Evolutionary conservation across 495 filamentous ascomycete species (phyloP).

Genomic region (Cairneyella variabilis): DNA sequence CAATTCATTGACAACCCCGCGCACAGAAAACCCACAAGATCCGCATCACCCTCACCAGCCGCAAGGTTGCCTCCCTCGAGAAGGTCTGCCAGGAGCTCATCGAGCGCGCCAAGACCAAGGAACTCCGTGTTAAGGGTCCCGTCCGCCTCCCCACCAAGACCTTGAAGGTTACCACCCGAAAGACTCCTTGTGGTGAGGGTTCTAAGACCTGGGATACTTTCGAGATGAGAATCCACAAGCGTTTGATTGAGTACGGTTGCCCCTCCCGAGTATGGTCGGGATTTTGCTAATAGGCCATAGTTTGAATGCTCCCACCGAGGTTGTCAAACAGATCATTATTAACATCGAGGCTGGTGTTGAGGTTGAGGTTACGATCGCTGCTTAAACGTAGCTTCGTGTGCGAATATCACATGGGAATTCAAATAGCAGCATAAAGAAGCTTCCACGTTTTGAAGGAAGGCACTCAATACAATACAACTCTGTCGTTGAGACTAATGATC

Average conservation of each 20-base stretch:
- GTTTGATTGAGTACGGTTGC: conserved; percentile 78
- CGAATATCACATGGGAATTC: neutral
- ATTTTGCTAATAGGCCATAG: conserved; percentile 37
- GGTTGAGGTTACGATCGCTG: conserved; percentile 99
- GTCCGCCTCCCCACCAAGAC: conserved; percentile 98
- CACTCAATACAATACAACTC: conserved; percentile 15
- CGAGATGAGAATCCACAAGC: conserved; percentile 99
- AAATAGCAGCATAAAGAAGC: conserved; percentile 2
- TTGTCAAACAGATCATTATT: conserved; percentile 99
- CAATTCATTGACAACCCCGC: too few species aligned
- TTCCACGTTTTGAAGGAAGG: conserved; percentile 13
- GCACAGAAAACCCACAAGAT: conserved; percentile 92
- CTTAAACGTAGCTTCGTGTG: conserved; percentile 50
- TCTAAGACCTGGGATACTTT: conserved; percentile 99
- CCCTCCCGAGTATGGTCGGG: neutral
- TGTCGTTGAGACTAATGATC: too few species aligned
- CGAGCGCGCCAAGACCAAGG: conserved; percentile 98
- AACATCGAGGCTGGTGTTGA: conserved; percentile 99
- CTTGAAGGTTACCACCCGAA: conserved; percentile 90
- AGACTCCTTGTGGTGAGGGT: conserved; percentile 98
- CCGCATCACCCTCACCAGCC: conserved; percentile 93
- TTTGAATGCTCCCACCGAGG: conserved; percentile 95
- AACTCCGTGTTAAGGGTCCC: conserved; percentile 96
- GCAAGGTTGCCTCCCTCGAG: conserved; percentile 91
- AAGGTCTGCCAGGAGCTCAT: conserved; percentile 98